A percentile compares a stretch with the other conserved stretches of the same genome.
phyloP scores from a whole-genome alignment of 345 rosid species.

The Trapa bicornis region DNA sequence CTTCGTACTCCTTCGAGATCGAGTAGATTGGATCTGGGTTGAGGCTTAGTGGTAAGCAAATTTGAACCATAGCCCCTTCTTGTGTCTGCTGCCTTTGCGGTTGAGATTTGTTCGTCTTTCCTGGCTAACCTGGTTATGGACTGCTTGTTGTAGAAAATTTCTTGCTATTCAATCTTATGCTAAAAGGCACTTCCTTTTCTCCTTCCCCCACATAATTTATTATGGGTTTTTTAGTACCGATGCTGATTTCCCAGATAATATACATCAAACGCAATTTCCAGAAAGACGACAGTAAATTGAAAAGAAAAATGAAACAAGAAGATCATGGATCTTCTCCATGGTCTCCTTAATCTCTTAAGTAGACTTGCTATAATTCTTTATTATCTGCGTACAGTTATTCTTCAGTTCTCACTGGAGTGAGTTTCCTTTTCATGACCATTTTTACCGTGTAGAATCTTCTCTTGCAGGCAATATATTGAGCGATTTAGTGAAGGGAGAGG shows the following conservation, averaged over 20 bases:
- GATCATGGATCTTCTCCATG: background rate
- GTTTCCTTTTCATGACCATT: background rate
- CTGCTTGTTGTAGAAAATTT: background rate
- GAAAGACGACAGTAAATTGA: background rate
- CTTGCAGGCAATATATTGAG: conserved; percentile 18
- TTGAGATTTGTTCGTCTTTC: no score
- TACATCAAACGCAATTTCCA: no score
- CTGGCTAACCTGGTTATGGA: background rate
- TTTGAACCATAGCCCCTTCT: background rate
- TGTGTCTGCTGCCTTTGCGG: background rate
- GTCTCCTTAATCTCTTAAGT: background rate
- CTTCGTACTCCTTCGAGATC: background rate
- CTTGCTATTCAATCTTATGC: no score
- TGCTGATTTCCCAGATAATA: background rate
- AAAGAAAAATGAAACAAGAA: background rate
- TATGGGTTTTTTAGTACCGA: background rate
- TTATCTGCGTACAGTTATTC: background rate
- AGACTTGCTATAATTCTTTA: background rate
- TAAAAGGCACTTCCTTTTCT: background rate
- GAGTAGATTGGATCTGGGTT: no score
- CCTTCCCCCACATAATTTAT: background rate
- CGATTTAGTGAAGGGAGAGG: conserved; percentile 7
- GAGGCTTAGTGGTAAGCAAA: background rate
- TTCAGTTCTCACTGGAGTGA: background rate
- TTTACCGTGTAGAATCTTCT: background rate